A percentile compares a stretch with the other conserved stretches of the same genome.
Evolutionary conservation across 2,329 filamentous ascomycete species (phyloP).

Genomic region (Zasmidium cellare): DNA sequence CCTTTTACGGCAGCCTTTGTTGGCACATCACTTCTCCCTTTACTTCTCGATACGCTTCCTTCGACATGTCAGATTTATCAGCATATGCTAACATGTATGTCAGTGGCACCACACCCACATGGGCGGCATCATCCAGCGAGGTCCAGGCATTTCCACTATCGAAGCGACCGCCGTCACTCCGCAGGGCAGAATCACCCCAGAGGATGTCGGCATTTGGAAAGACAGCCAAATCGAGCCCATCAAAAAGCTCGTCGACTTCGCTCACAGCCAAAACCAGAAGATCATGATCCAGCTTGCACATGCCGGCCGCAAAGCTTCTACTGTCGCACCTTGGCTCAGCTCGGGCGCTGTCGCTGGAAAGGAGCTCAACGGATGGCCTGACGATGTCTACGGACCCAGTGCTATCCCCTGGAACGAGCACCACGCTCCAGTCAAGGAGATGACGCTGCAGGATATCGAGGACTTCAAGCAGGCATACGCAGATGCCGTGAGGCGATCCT

Average conservation of each 20-base stretch:
- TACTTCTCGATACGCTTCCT: no score
- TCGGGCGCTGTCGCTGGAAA: constrained; percentile 54
- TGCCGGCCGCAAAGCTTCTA: constrained; percentile 67
- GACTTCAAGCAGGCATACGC: constrained; percentile 63
- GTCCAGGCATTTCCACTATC: constrained; percentile 70
- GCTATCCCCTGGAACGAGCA: constrained; percentile 63
- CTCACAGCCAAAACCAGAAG: constrained; percentile 74
- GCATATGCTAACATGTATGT: not conserved
- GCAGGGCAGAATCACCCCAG: constrained; percentile 79
- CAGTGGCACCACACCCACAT: constrained; percentile 71
- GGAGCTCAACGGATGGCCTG: constrained; percentile 52
- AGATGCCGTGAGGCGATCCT: constrained; percentile 55
- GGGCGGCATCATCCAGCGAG: constrained; percentile 74
- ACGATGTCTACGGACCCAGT: constrained; percentile 58
- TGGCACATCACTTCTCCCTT: no score
- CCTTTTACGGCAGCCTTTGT: no score
- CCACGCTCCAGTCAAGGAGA: constrained; percentile 63
- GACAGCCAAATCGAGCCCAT: constrained; percentile 77
- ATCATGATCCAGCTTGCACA: constrained; percentile 81
- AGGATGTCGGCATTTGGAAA: constrained; percentile 79
- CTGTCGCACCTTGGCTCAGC: constrained; percentile 64
- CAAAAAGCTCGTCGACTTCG: constrained; percentile 71
- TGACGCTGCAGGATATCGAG: constrained; percentile 69
- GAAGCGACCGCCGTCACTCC: constrained; percentile 76
- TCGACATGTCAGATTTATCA: not conserved